Evolutionary conservation across 306 rosid genomes (phyloP).

Genomic region (Cucumis cinereus): DNA sequence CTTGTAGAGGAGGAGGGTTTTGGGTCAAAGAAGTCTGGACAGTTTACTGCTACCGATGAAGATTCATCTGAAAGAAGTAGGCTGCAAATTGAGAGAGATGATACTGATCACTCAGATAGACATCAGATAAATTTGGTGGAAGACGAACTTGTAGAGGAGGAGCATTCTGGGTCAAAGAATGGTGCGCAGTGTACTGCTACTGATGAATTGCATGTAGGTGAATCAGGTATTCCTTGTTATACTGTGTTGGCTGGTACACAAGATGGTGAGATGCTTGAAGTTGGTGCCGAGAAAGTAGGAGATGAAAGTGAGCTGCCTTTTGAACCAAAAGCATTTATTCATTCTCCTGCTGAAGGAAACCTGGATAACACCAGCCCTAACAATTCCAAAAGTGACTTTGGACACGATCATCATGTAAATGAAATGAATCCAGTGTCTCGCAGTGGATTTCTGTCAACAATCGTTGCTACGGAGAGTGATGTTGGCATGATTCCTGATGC

Average conservation of each 20-base stretch:
- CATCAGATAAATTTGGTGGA: conserved; percentile 13
- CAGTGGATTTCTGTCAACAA: conserved; percentile 17
- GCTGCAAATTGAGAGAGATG: conserved; percentile 11
- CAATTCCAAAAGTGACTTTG: conserved; percentile 11
- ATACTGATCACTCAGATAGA: conserved; percentile 9
- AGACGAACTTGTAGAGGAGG: conserved; percentile 9
- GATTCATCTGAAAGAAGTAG: conserved; percentile 15
- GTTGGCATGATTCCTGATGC: conserved; percentile 11
- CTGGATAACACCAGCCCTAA: background rate
- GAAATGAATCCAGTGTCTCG: conserved; percentile 10
- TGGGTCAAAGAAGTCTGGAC: conserved; percentile 16
- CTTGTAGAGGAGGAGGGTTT: conserved; percentile 7
- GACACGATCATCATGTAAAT: conserved; percentile 15
- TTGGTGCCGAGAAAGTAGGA: conserved; percentile 3
- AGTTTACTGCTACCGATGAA: conserved; percentile 2
- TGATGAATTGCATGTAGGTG: conserved; percentile 12
- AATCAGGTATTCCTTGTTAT: conserved; percentile 14
- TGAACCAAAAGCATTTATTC: conserved; percentile 17
- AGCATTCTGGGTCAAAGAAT: conserved; percentile 15
- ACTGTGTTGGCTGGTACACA: background rate
- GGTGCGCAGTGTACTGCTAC: background rate
- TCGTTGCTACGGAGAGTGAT: conserved; percentile 20
- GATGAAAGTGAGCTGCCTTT: conserved; percentile 3
- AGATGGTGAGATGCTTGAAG: background rate
- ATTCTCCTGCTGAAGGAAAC: conserved; percentile 5